phyloP scores from a whole-genome alignment of 768 basidiomycete genomes.

The Phlegmacium glaucopus region DNA sequence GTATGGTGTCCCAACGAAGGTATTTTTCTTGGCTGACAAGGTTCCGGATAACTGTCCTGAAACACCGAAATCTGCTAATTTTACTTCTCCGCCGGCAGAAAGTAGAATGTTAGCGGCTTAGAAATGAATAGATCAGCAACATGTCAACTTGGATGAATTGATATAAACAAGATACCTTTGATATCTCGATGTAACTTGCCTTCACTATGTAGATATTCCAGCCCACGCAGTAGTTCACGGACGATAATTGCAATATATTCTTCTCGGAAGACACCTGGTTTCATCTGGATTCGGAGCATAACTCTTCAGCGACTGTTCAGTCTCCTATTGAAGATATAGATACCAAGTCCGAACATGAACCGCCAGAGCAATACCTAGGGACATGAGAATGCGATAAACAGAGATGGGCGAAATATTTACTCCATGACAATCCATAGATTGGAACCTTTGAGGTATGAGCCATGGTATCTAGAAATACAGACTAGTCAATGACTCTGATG shows the following conservation, averaged over 20 bases:
- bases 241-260: slow-evolving; percentile 99
- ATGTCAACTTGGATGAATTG: too few relatives aligned
- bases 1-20: slow-evolving; percentile 96
- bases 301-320: slow-evolving; percentile 1
- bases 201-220: slow-evolving; percentile 94
- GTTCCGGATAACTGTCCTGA: slow-evolving; percentile 96
- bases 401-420: slow-evolving; percentile 36
- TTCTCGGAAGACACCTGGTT: slow-evolving; percentile 95
- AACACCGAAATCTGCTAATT: slow-evolving; percentile 98
- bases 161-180: slow-evolving; percentile 60
- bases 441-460: slow-evolving; percentile 92
- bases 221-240: slow-evolving; percentile 84
- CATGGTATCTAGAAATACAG: slow-evolving; percentile 69
- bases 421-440: slow-evolving; percentile 99
- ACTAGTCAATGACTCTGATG: slow-evolving; percentile 10
- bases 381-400: slow-evolving; percentile 4
- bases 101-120: slow-evolving; percentile 92
- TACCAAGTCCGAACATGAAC: slow-evolving; percentile 96
- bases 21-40: slow-evolving; percentile 93
- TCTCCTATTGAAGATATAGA: slow-evolving; percentile 19
- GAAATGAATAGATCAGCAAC: background rate
- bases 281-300: slow-evolving; percentile 64
- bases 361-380: slow-evolving; percentile 90
- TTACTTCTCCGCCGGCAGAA: slow-evolving; percentile 91
- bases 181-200: slow-evolving; percentile 99